phyloP scores from a whole-genome alignment of 306 rosid genomes.

The Leucaena leucocephala region DNA sequence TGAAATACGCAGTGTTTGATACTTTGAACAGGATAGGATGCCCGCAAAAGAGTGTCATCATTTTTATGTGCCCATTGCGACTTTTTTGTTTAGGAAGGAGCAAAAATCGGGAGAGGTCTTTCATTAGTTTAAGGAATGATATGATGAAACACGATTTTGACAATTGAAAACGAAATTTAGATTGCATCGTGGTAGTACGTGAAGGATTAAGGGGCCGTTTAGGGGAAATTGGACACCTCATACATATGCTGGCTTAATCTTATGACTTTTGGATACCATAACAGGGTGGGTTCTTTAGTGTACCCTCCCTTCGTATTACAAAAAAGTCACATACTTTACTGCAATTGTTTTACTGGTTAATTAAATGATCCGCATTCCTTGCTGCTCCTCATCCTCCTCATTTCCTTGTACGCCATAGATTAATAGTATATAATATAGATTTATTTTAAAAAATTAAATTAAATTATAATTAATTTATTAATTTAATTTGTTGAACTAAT shows the following conservation, averaged over 20 bases:
- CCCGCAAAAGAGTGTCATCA: neutral
- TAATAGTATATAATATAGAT: no score
- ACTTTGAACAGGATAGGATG: neutral
- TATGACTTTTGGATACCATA: slow-evolving; percentile 32
- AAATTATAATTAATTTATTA: no score
- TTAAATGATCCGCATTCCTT: neutral
- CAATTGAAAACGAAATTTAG: slow-evolving; percentile 1
- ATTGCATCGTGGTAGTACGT: neutral
- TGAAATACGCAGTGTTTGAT: neutral
- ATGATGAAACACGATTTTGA: neutral
- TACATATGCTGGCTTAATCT: neutral
- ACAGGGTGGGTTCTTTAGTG: neutral
- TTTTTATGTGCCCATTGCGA: neutral
- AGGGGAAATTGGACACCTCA: slow-evolving; percentile 10
- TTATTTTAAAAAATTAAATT: no score
- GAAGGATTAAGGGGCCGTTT: neutral
- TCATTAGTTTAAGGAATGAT: neutral
- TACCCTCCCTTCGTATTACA: slow-evolving; percentile 26
- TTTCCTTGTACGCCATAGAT: no score
- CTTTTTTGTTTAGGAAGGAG: neutral
- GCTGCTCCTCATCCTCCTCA: neutral
- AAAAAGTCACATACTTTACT: neutral
- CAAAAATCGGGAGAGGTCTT: neutral
- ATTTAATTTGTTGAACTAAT: no score
- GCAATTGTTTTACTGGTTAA: neutral